Percentiles rank a stretch among this genome's conserved stretches.
Conservation (phyloP, 176 grass and related monocot species). For the Lolium perenne region DNA sequence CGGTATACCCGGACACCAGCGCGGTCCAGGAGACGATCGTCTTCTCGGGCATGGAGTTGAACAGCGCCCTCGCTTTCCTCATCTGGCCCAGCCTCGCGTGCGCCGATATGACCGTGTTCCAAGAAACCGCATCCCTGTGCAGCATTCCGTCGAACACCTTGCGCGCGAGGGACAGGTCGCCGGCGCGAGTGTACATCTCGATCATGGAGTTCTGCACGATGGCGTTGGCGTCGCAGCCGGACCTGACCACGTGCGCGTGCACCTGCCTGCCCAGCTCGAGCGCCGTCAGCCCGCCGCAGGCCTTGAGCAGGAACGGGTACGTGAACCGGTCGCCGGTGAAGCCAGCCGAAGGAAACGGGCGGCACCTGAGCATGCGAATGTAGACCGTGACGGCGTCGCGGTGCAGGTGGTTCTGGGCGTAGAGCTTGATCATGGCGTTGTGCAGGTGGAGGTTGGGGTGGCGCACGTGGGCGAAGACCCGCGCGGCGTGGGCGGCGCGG, state of each 20-base stretch:
- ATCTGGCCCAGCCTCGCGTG: constrained; percentile 57
- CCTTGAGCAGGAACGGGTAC: constrained; percentile 75
- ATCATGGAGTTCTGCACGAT: constrained; percentile 69
- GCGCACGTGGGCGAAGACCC: constrained; percentile 52
- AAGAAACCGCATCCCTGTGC: constrained; percentile 55
- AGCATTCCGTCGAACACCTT: constrained; percentile 65
- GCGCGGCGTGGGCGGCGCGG: constrained; percentile 54
- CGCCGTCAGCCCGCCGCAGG: constrained; percentile 41
- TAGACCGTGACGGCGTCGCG: constrained; percentile 52
- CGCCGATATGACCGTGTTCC: constrained; percentile 75
- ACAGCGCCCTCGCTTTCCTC: constrained; percentile 50
- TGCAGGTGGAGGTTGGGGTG: constrained; percentile 59
- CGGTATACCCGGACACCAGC: constrained; percentile 61
- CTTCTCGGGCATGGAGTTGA: constrained; percentile 58
- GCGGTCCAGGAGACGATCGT: constrained; percentile 70
- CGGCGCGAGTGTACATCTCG: constrained; percentile 59
- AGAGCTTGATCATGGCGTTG: constrained; percentile 71
- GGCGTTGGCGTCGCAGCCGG: constrained; percentile 46
- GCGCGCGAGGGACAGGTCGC: constrained; percentile 38
- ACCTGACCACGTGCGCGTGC: constrained; percentile 55
- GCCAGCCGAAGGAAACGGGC: neutral
- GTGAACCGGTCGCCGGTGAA: constrained; percentile 64
- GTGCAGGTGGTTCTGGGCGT: constrained; percentile 58
- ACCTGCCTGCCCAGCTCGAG: constrained; percentile 49
- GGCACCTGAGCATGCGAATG: constrained; percentile 52